Conservation (phyloP, 2,329 filamentous ascomycete genomes). For the Trichophyton verrucosum region DNA sequence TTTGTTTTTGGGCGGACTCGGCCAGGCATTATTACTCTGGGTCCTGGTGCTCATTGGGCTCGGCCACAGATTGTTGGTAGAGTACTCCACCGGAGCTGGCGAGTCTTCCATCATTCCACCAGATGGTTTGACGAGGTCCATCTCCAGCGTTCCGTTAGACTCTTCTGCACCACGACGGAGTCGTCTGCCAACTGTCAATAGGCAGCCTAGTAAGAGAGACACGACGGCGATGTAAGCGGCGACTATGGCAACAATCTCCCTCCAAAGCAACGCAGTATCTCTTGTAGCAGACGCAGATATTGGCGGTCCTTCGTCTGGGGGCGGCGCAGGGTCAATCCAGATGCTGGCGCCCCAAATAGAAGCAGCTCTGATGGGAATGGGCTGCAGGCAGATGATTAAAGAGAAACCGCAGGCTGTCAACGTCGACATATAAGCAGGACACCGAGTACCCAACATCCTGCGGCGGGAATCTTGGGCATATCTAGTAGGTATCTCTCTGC, state of each 20-base stretch:
- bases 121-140: conserved; percentile 44
- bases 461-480: conserved; percentile 1
- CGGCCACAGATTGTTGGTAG: conserved; percentile 10
- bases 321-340: conserved; percentile 45
- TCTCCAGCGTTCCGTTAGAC: conserved; percentile 40
- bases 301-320: conserved; percentile 49
- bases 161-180: conserved; percentile 40
- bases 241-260: conserved; percentile 71
- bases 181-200: conserved; percentile 51
- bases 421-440: background rate
- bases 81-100: conserved; percentile 13
- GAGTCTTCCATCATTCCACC: conserved; percentile 21
- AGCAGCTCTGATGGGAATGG: background rate
- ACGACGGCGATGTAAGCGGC: conserved; percentile 71
- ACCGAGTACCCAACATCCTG: conserved; percentile 1
- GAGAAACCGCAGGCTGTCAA: conserved; percentile 1
- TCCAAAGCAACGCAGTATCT: conserved; percentile 56
- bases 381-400: conserved; percentile 2
- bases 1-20: conserved; percentile 27
- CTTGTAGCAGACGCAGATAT: conserved; percentile 47
- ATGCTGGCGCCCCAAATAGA: conserved; percentile 29
- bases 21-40: conserved; percentile 17
- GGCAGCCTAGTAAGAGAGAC: conserved; percentile 55
- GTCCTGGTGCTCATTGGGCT: conserved; percentile 12
- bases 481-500: background rate